Base-by-base conservation (phyloP, 1,139 yeast genomes). In the Sugiyamaella grinbergsii region DNA sequence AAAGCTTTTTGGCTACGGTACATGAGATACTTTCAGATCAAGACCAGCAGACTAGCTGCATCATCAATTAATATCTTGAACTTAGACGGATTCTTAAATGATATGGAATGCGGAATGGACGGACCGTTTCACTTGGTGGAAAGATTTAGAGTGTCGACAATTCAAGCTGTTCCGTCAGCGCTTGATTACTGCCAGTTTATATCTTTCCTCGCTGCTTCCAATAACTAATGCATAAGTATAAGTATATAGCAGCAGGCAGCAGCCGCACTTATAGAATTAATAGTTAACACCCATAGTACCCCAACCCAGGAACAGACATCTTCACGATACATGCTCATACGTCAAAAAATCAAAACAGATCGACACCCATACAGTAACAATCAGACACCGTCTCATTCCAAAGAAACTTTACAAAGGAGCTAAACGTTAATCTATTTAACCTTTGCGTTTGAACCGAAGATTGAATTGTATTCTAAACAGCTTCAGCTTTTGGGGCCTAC, bases 301-400 rank as follows among this genome's bases (percentile, higher is more conserved):
- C 42, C 10, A 38, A 38, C 42, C 42, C 42, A 5, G 10, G 5
- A 18, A 22, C 24, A 19, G 20, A 11, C 26, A 5, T 23, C 26
- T 23, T 23, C 26, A 5, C 26, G 26, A 23, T 23, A 23, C n/a
- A n/a, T n/a, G n/a, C n/a, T n/a, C 5, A 7, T 36, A 16, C 26
- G 26, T 20, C 26, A 20, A 20, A 28, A 26, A 15, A 38, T 38
- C 32, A 23, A 38, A 38, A 38, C 43, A 40, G 43, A 40, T 40
- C 43, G 43, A 28, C 43, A 28, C 19, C 5, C 10, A 11, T 16
- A 18, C n/a, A 16, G 22, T 5, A 8, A 13, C n/a, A 13, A 32
- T 4, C 36, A 13, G 11, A 31, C 15, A 26, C 39, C 19, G 16
- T 13, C 19, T 23, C 41, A 37, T 37, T 37, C 41, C 39, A 36